Percentiles rank a stretch among this genome's conserved stretches.
Conservation (phyloP, 169 alveolate species). For the Plasmodium vinckei region DNA sequence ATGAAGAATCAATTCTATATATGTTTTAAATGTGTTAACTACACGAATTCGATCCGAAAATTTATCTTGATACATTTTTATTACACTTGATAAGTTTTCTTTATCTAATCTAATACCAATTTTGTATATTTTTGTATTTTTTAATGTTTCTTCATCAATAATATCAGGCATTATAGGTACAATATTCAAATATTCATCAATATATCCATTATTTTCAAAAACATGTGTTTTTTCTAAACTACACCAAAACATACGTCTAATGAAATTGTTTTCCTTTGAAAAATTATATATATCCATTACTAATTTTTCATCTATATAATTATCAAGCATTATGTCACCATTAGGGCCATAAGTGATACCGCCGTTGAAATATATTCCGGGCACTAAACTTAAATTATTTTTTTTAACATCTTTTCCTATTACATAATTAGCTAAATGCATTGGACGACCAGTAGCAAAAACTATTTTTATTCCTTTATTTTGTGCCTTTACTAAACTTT, state of each 20-base stretch:
- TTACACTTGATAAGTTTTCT: constrained; percentile 69
- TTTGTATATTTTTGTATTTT: constrained; percentile 63
- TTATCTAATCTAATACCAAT: constrained; percentile 62
- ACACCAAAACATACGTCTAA: constrained; percentile 58
- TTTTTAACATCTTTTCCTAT: constrained; percentile 15
- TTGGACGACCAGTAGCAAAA: constrained; percentile 32
- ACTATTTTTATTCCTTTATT: constrained; percentile 50
- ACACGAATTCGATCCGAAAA: constrained; percentile 77
- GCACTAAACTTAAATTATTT: constrained; percentile 27
- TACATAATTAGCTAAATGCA: constrained; percentile 14
- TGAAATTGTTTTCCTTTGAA: constrained; percentile 47
- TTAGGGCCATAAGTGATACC: constrained; percentile 73
- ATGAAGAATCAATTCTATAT: constrained; percentile 80
- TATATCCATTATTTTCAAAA: constrained; percentile 52
- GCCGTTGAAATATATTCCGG: constrained; percentile 82
- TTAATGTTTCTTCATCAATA: constrained; percentile 24
- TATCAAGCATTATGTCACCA: constrained; percentile 57
- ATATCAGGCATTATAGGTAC: no score
- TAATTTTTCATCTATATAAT: constrained; percentile 33
- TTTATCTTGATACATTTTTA: constrained; percentile 70
- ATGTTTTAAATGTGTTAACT: constrained; percentile 79
- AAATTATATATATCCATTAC: not conserved
- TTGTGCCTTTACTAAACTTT: constrained; percentile 38
- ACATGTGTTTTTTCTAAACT: constrained; percentile 59
- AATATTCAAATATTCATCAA: no score